Base-by-base conservation (phyloP, 1,284 basidiomycete species). In the Abortiporus biennis region DNA sequence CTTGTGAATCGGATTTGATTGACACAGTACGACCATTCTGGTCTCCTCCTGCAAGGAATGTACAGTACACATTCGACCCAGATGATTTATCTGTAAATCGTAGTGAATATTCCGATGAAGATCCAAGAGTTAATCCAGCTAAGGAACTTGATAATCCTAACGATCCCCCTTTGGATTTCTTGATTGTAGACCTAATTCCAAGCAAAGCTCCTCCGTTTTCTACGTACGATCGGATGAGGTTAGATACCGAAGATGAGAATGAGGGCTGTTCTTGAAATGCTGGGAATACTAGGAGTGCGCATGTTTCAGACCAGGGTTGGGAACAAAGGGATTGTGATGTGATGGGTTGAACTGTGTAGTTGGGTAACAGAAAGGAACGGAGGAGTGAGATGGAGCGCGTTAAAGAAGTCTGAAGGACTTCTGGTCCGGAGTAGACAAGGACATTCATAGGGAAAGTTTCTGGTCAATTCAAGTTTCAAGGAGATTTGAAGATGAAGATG, bases 251-350 rank as follows among this genome's bases (percentile, higher is more conserved):
- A 9, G 76, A 68, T 35, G 68, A 62, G 54, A 78, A 65, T 54
- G 74, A 74, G 3, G 69, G 67, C n/a, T 71, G 50, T 46, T 71
- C 69, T 21, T 69, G 63, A 33, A 78, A 78, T 17, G 76, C 76
- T 1, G 86, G 87, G 43, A 94, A 65, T 36, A 92, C 83, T 4
- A 95, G 73, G 1, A 93, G 69, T 3, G 83, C 82, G 54, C 90
- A 92, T 22, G 72, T 72, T 2, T 68, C 57, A 35, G 77, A 61
- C 92, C 92, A 95, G 6, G 91, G 91, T 43, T 85, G 80, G 1
- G 72, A 67, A 0, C 70, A 62, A 6, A 95, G 66, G 0, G 75
- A 58, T 27, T 76, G 64, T 0, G 72, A 67, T 0, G 77, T 66
- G 41, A 92, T 71, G 2, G 76, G 61, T 47, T 90, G 86, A 27